These are phyloP conservation scores for Terfezia claveryi DNA, from an alignment of 495 filamentous ascomycete genomes.

Conservation along the genomic window DNA sequence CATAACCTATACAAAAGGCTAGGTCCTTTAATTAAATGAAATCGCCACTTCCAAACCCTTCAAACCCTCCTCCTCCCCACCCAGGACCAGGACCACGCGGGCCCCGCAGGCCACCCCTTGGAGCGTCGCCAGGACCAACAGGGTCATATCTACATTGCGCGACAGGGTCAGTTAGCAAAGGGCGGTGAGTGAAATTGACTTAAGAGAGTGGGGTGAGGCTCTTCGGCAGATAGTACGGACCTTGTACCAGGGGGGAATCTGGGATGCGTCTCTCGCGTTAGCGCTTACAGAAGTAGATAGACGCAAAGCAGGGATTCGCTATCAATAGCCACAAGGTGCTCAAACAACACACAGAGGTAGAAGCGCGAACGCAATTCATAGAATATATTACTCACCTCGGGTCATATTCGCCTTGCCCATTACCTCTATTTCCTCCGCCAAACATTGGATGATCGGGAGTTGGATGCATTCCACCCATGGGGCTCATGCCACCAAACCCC, in stretches of 20 bases:
- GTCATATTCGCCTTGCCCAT: no score
- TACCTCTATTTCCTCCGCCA: conserved; percentile 24
- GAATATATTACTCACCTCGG: not conserved
- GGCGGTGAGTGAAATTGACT: not conserved
- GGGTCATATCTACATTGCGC: conserved; percentile 44
- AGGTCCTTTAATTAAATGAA: conserved; percentile 23
- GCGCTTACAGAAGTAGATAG: no score
- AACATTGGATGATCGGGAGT: conserved; percentile 89
- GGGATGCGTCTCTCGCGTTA: not conserved
- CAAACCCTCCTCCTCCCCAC: conserved; percentile 29
- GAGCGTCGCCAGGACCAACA: conserved; percentile 45
- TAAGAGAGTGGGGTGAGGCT: not conserved
- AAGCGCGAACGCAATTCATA: no score
- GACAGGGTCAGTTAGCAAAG: not conserved
- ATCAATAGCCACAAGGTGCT: no score
- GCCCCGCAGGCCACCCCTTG: conserved; percentile 28
- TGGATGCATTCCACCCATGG: conserved; percentile 64
- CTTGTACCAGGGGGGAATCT: not conserved
- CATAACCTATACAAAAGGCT: not conserved
- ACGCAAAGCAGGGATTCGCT: no score
- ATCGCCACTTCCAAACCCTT: conserved; percentile 30
- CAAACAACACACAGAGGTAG: no score
- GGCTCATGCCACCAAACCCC: conserved; percentile 25
- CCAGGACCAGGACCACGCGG: conserved; percentile 25
- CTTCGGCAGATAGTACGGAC: not conserved